Evolutionary conservation across 345 rosid genomes (phyloP).

Genomic region (Boechera divaricarpa): DNA sequence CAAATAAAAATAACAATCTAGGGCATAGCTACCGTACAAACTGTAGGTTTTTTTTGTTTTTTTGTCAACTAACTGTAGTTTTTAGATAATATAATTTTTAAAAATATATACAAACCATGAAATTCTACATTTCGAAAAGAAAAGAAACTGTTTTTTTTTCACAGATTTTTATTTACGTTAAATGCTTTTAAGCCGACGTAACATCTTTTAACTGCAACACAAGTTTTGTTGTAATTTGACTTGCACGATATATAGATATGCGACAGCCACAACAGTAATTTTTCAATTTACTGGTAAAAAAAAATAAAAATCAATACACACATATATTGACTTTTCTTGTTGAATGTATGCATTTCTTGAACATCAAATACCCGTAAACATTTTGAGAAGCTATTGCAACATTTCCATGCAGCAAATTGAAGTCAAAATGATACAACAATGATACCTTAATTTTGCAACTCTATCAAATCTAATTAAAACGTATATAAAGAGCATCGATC

Average conservation of each 20-base stretch:
- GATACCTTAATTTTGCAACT: not conserved
- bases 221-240: constrained; percentile 23
- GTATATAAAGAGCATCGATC: constrained; percentile 7
- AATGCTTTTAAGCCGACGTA: too few species aligned
- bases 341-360: not conserved
- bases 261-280: not conserved
- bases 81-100: too few species aligned
- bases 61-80: too few species aligned
- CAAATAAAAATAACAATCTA: too few species aligned
- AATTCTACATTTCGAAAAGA: too few species aligned
- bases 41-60: too few species aligned
- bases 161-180: too few species aligned
- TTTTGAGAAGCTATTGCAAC: not conserved
- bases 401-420: not conserved
- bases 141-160: too few species aligned
- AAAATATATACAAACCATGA: too few species aligned
- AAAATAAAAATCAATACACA: not conserved
- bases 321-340: constrained; percentile 1
- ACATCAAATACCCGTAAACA: not conserved
- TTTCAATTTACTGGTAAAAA: not conserved
- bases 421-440: not conserved
- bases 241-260: not conserved
- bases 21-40: too few species aligned
- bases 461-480: not conserved
- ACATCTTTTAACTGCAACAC: too few species aligned